Base-by-base conservation (phyloP, 495 filamentous ascomycete genomes). In the Hypoxylon perforatum region DNA sequence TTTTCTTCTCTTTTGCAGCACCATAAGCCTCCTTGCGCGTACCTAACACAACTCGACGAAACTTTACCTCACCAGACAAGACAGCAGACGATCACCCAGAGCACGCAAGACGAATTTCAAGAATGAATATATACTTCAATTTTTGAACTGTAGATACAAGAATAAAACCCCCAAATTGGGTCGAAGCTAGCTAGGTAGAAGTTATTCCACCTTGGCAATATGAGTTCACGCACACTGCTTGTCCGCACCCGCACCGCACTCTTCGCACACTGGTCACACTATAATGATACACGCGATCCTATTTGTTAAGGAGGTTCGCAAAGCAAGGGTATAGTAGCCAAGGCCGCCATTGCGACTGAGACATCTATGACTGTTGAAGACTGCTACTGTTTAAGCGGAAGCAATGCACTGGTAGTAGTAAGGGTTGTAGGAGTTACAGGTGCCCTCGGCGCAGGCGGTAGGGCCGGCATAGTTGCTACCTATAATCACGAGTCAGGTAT, bases 321-420 rank as follows among this genome's bases (percentile, higher is more conserved):
- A n/a, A n/a, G n/a, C n/a, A n/a, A n/a, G n/a, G n/a, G n/a, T n/a
- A n/a, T n/a, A n/a, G n/a, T n/a, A n/a, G n/a, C n/a, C n/a, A n/a
- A n/a, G n/a, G n/a, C n/a, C n/a, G n/a, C n/a, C n/a, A n/a, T n/a
- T n/a, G n/a, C n/a, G n/a, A n/a, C n/a, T n/a, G n/a, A n/a, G n/a
- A n/a, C n/a, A n/a, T n/a, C n/a, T n/a, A n/a, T n/a, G n/a, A n/a
- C n/a, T n/a, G n/a, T n/a, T n/a, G n/a, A n/a, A n/a, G n/a, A n/a
- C n/a, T n/a, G n/a, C n/a, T n/a, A n/a, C n/a, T n/a, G n/a, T n/a
- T n/a, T 62, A 67, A 25, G 65, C 65, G 0, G 57, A 53, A 15
- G 58, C 42, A 22, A 84, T 65, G 65, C 81, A 86, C 77, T 87
- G 81, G 19, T 70, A 75, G 61, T 86, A 87, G 62, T 77, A 87